Evolutionary conservation across 768 basidiomycete species (phyloP), one percentile per base, ranked within the genome.

Genomic region (Pisolithus sp.): DNA sequence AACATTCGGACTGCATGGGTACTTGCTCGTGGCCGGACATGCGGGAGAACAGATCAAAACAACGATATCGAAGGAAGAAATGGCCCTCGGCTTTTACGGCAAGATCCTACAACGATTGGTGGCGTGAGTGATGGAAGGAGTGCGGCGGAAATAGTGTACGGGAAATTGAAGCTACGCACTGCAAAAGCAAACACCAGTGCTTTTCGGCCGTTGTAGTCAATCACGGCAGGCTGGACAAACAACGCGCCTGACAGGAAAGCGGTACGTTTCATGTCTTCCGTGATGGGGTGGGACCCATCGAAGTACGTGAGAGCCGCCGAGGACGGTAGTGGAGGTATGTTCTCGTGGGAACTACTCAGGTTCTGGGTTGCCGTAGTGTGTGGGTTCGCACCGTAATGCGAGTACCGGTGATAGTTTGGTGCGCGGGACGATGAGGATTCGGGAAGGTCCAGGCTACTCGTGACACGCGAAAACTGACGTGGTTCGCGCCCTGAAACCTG

Each of bases 41-140:
- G 55, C 51, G 59, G 46, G 59, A 78, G 71, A 65, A 76, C 65
- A 88, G 70, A 63, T 86, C 82, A 66, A 87, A 85, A 46, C 76
- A 75, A 53, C 86, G 78, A 61, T 87, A 88, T n/a, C 86, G 79
- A 53, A 86, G 69, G 57, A 81, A 73, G 63, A 86, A 88, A 30
- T 73, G 75, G 31, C 85, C 85, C 64, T 84, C 82, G 30, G 73
- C 71, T 60, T 77, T 77, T 51, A 87, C 83, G 15, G 86, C 82
- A 21, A 87, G 66, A 53, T 87, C 85, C 86, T 87, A 63, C 50
- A 41, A 24, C 5, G 12, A 10, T 15, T 55, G 7, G 8, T 13
- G 23, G 5, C 39, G 31, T 46, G 18, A 28, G 41, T 8, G 21
- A 31, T 47, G 41, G 55, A 56, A 21, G 23, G 34, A 57, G 13